These are phyloP conservation scores for Grigorovia yakushimaensis DNA, from an alignment of 805 yeast species.

Conservation along the genomic window DNA sequence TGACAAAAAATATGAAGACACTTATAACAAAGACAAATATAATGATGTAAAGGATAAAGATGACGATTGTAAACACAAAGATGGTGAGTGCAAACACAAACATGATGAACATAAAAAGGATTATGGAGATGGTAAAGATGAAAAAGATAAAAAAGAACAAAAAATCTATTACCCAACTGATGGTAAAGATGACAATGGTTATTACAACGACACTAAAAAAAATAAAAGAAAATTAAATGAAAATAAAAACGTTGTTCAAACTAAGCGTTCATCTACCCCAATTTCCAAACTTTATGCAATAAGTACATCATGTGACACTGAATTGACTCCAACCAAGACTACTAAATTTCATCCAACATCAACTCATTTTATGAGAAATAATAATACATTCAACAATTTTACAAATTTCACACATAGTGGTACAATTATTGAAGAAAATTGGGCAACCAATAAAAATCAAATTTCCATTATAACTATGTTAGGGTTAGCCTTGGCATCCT, in stretches of 20 bases:
- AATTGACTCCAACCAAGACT: neutral
- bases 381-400: neutral
- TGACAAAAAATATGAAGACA: neutral
- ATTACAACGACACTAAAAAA: neutral
- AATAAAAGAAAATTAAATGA: neutral
- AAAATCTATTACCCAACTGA: neutral
- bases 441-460: neutral
- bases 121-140: neutral
- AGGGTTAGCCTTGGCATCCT: neutral
- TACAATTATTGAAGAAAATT: neutral
- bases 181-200: neutral
- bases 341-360: neutral
- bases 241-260: constrained; percentile 1
- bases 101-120: neutral
- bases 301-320: neutral
- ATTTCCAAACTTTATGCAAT: neutral
- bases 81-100: neutral
- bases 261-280: neutral
- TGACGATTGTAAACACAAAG: neutral
- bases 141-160: neutral
- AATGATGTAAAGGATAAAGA: neutral
- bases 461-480: neutral
- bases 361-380: neutral
- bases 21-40: neutral
- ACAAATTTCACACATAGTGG: neutral